Base-by-base conservation (phyloP, 1,139 yeast species). In the Starmera stellimalicola region DNA sequence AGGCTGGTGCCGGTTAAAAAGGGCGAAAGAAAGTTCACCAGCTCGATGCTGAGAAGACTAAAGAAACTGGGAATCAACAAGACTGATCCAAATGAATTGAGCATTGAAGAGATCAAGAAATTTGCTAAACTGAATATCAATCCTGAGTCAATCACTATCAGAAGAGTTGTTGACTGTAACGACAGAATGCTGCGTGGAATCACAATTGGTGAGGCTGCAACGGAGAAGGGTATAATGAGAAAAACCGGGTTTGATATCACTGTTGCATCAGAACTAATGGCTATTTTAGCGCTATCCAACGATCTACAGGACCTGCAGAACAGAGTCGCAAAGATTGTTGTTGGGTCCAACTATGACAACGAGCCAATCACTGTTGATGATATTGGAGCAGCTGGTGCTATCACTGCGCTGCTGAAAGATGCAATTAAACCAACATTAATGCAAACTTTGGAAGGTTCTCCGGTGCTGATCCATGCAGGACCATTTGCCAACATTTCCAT, bases 391-490 rank as follows among this genome's bases (percentile, higher is more conserved):
- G 84, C 87, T 23, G 93, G 91, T 51, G 91, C 93, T 29, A 63
- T 80, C 41, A 75, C 91, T 34, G 88, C 91, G 2, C 62, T 81
- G 46, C 60, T 81, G 50, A 80, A 78, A 53, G 91, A 81, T 55
- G 84, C 88, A n/a, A 68, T 80, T 43, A 81, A 80, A 54, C 93
- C 93, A 44, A 81, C 79, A 51, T 63, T 81, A 56, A 81, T 81
- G 93, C 93, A 81, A 62, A 76, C 88, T 28, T 65, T 81, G 49
- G 91, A 81, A 59, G 93, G 93, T 42, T 79, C 88, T 7, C 93
- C 91, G 3, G 91, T 80, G 14, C 70, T 81, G 55, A 85, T 81
- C 19, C 93, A 81, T 51, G 91, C 91, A 23, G 93, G 93, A 40
- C 93, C 93, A 34, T 81, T 81, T 54, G 93, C 93, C 44, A 81